phyloP scores from a whole-genome alignment of 352 stramenopile species.

The Globisporangium mamillatum region DNA sequence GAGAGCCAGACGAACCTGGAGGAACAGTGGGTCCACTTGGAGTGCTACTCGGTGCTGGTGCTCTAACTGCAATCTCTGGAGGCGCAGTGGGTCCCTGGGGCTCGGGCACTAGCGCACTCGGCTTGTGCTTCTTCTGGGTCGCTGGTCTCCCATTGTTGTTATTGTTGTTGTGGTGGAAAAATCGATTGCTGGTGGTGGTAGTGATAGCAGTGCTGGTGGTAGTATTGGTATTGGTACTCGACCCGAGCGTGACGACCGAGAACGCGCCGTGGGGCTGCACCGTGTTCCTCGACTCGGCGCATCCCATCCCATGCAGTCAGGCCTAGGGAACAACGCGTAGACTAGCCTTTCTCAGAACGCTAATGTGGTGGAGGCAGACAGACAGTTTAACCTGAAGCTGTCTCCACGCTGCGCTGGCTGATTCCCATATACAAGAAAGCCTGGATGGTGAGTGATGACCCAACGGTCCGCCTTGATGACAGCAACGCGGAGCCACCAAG shows the following conservation, averaged over 20 bases:
- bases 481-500: no score
- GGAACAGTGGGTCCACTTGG: neutral
- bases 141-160: conserved; percentile 8
- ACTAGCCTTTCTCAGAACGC: neutral
- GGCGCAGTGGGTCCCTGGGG: conserved; percentile 9
- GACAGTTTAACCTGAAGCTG: neutral
- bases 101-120: conserved; percentile 39
- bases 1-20: neutral
- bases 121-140: conserved; percentile 28
- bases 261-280: conserved; percentile 36
- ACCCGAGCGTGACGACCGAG: conserved; percentile 21
- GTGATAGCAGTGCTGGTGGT: neutral
- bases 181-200: neutral
- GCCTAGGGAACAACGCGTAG: neutral
- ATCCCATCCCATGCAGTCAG: conserved; percentile 32
- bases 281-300: conserved; percentile 43
- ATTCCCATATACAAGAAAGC: neutral
- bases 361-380: neutral
- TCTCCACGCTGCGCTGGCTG: neutral
- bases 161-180: conserved; percentile 15
- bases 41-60: neutral
- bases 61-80: neutral
- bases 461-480: neutral
- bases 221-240: neutral
- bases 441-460: neutral